Conservation (phyloP, 768 basidiomycete species). For the Collybia mongolica region DNA sequence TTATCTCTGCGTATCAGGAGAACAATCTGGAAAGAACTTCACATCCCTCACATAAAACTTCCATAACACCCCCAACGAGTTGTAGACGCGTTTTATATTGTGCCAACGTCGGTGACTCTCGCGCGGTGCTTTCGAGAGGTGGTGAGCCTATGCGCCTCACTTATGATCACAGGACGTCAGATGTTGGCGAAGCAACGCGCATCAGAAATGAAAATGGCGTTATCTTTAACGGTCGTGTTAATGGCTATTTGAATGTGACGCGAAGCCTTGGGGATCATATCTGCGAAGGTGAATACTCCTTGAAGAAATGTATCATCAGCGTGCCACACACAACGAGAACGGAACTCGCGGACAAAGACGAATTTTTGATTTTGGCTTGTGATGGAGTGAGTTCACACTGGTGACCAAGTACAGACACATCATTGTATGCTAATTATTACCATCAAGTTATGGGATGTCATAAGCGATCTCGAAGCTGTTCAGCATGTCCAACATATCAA, state of each 20-base stretch:
- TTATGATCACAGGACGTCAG: constrained; percentile 99
- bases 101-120: constrained; percentile 96
- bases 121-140: constrained; percentile 87
- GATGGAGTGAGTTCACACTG: constrained; percentile 75
- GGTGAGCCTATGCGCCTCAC: constrained; percentile 92
- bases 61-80: constrained; percentile 46
- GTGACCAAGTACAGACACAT: background rate
- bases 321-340: constrained; percentile 99
- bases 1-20: constrained; percentile 36
- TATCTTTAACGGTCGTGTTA: constrained; percentile 98
- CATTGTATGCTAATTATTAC: constrained; percentile 10
- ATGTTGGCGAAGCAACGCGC: constrained; percentile 95
- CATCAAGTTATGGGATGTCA: constrained; percentile 91
- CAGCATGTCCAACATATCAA: constrained; percentile 71
- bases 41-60: constrained; percentile 53
- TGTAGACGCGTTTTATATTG: constrained; percentile 84
- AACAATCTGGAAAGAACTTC: constrained; percentile 40
- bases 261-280: constrained; percentile 61
- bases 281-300: constrained; percentile 73
- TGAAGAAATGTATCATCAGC: constrained; percentile 99
- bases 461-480: constrained; percentile 86
- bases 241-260: constrained; percentile 97
- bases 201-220: constrained; percentile 98
- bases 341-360: constrained; percentile 84
- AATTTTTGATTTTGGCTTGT: constrained; percentile 94